Evolutionary conservation across 2,329 filamentous ascomycete species (phyloP).

Genomic region (Stemphylium beticola): DNA sequence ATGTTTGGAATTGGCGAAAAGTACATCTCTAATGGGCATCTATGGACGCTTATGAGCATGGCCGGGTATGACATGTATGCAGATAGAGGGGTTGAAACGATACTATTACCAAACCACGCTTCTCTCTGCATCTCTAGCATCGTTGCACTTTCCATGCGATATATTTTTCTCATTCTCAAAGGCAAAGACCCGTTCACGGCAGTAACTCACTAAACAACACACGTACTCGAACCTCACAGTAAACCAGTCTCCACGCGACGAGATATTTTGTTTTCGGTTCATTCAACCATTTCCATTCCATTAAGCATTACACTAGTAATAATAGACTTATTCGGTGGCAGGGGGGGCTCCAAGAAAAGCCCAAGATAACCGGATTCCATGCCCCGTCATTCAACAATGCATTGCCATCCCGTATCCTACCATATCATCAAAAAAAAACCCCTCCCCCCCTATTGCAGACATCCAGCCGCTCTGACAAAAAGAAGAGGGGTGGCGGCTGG

Average conservation of each 20-base stretch:
- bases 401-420: constrained; percentile 2
- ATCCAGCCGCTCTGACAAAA: constrained; percentile 27
- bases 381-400: background rate
- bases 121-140: too few relatives aligned
- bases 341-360: background rate
- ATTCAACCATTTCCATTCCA: constrained; percentile 21
- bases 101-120: too few relatives aligned
- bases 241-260: too few relatives aligned
- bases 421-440: constrained; percentile 4
- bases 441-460: constrained; percentile 19
- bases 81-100: too few relatives aligned
- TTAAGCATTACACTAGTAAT: constrained; percentile 46
- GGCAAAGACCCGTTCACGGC: background rate
- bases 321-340: constrained; percentile 23
- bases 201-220: too few relatives aligned
- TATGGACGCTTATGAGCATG: too few relatives aligned
- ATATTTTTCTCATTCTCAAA: background rate
- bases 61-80: too few relatives aligned
- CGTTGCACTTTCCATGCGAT: too few relatives aligned
- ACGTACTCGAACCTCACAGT: too few relatives aligned
- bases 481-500: constrained; percentile 26
- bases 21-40: background rate
- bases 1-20: background rate
- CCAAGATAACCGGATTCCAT: background rate
- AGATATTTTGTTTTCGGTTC: constrained; percentile 1